These are phyloP conservation scores for Capsicum baccatum DNA, from an alignment of 257 asterid species.

Conservation along the genomic window DNA sequence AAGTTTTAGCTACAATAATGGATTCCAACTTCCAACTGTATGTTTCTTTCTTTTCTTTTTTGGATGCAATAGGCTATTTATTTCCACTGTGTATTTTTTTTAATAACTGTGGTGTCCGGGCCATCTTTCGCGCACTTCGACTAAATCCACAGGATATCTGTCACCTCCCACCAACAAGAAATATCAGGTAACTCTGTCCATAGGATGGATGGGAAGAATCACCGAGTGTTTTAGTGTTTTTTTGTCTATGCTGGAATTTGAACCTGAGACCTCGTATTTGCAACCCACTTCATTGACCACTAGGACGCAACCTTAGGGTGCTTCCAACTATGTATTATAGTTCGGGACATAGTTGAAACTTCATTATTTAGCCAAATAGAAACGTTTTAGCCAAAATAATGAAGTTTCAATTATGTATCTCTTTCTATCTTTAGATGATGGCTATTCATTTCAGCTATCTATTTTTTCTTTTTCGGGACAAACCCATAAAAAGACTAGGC, in stretches of 20 bases:
- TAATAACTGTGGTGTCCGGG: no score
- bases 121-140: no score
- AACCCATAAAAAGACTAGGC: background rate
- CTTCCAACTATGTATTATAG: background rate
- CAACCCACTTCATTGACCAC: no score
- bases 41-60: background rate
- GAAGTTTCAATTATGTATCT: background rate
- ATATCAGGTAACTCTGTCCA: no score
- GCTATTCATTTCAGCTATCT: background rate
- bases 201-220: no score
- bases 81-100: background rate
- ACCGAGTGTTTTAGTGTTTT: no score
- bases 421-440: background rate
- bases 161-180: no score
- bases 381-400: conserved; percentile 4
- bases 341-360: background rate
- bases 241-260: no score
- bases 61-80: background rate
- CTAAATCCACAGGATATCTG: no score
- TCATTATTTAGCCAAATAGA: conserved; percentile 14
- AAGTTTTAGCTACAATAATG: background rate
- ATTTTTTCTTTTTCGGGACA: background rate
- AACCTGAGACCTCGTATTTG: no score
- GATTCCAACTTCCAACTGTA: background rate
- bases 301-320: no score